Conservation (phyloP, 192 early-diverging fungal genomes). For the Haplosporangium gracile region DNA sequence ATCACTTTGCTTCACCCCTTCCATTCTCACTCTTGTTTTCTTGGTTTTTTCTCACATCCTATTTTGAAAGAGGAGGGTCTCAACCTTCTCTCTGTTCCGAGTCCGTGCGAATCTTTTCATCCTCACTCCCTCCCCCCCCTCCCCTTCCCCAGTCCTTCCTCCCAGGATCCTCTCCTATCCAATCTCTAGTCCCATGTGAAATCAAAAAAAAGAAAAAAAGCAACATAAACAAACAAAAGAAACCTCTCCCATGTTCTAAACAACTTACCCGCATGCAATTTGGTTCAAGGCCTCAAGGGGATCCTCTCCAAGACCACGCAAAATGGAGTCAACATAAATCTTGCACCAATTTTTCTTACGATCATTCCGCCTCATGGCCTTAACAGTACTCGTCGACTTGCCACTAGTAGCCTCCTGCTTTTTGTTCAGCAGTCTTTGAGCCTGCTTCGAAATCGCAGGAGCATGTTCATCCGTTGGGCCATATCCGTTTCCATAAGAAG, state of each 20-base stretch:
- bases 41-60: neutral
- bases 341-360: conserved; percentile 56
- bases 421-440: conserved; percentile 38
- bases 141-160: neutral
- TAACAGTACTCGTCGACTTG: conserved; percentile 10
- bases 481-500: conserved; percentile 10
- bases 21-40: neutral
- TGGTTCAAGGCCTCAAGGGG: conserved; percentile 26
- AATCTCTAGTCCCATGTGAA: conserved; percentile 41
- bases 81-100: neutral
- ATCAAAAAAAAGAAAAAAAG: conserved; percentile 13
- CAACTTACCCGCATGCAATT: conserved; percentile 28
- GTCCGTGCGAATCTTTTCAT: neutral
- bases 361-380: conserved; percentile 42
- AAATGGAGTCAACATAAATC: conserved; percentile 49
- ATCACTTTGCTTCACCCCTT: neutral
- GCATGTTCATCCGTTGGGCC: conserved; percentile 13
- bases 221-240: conserved; percentile 4
- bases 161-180: conserved; percentile 20
- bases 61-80: neutral
- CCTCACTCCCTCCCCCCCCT: neutral
- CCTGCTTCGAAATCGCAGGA: conserved; percentile 39
- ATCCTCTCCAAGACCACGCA: conserved; percentile 45
- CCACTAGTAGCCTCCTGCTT: conserved; percentile 37
- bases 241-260: neutral